Percentiles rank a stretch among this genome's conserved stretches.
Evolutionary conservation across 257 asterid genomes (phyloP).

Genomic region (Solanum habrochaites): DNA sequence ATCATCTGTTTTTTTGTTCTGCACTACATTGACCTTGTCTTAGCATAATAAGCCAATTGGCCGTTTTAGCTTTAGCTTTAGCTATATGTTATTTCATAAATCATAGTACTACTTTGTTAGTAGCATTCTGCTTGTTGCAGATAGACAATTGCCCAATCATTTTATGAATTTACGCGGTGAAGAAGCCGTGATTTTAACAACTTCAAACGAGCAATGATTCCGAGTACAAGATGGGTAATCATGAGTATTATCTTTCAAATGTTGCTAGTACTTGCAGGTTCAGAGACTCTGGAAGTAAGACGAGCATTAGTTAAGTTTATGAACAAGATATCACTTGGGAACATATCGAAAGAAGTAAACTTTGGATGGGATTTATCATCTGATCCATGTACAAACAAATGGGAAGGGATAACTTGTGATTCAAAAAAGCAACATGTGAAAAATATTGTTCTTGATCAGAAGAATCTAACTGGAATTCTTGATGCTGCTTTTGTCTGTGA

Average conservation of each 20-base stretch:
- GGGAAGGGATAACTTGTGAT: slow-evolving; percentile 55
- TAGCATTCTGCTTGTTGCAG: background rate
- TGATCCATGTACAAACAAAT: slow-evolving; percentile 45
- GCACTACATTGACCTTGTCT: background rate
- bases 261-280: slow-evolving; percentile 4
- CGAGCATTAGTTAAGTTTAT: slow-evolving; percentile 41
- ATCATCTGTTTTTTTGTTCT: background rate
- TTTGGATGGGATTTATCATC: slow-evolving; percentile 60
- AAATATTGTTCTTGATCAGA: slow-evolving; percentile 34
- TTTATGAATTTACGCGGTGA: background rate
- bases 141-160: background rate
- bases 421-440: slow-evolving; percentile 13
- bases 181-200: background rate
- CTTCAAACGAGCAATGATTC: background rate
- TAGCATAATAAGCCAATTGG: background rate
- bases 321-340: slow-evolving; percentile 27
- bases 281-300: slow-evolving; percentile 38
- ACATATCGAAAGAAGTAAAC: slow-evolving; percentile 7
- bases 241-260: slow-evolving; percentile 1
- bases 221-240: background rate
- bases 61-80: background rate
- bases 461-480: slow-evolving; percentile 35
- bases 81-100: background rate
- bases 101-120: background rate
- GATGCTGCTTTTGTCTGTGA: slow-evolving; percentile 42